phyloP scores from a whole-genome alignment of 139 green algal species.

The Closterium sp. region DNA sequence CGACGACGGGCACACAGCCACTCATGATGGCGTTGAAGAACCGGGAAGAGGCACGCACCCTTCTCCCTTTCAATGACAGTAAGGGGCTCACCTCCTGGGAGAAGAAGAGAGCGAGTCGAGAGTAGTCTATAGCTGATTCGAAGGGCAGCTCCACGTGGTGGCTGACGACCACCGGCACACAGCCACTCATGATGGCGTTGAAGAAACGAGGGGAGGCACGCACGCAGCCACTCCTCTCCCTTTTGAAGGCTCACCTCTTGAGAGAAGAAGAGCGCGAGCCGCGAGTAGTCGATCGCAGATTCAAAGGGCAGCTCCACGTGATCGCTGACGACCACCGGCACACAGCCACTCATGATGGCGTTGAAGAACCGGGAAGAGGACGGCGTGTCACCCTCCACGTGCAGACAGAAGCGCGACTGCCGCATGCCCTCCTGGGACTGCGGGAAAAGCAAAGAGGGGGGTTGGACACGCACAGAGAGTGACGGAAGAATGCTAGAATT shows the following conservation, averaged over 20 bases:
- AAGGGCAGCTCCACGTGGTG: constrained; percentile 35
- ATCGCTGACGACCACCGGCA: constrained; percentile 48
- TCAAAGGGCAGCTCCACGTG: constrained; percentile 39
- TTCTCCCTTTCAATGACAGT: too few relatives aligned
- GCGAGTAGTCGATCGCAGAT: constrained; percentile 25
- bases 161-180: constrained; percentile 43
- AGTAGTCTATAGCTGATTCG: constrained; percentile 28
- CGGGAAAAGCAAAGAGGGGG: too few relatives aligned
- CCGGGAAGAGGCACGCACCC: constrained; percentile 17
- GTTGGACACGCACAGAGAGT: too few relatives aligned
- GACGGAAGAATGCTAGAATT: too few relatives aligned
- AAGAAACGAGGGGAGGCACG: constrained; percentile 42
- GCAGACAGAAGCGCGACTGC: constrained; percentile 46
- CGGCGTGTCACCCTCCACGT: neutral
- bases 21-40: constrained; percentile 42
- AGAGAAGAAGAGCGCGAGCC: neutral
- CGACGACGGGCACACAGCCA: constrained; percentile 38
- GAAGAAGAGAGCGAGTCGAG: neutral
- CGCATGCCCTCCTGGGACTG: constrained; percentile 22
- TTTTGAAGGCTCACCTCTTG: neutral
- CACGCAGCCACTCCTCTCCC: too few relatives aligned
- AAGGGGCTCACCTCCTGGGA: neutral
- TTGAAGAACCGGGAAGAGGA: constrained; percentile 25
- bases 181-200: constrained; percentile 36
- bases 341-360: constrained; percentile 32